These are phyloP conservation scores for Ganoderma leucocontextum DNA, from an alignment of 1,284 basidiomycete species.

Conservation along the genomic window DNA sequence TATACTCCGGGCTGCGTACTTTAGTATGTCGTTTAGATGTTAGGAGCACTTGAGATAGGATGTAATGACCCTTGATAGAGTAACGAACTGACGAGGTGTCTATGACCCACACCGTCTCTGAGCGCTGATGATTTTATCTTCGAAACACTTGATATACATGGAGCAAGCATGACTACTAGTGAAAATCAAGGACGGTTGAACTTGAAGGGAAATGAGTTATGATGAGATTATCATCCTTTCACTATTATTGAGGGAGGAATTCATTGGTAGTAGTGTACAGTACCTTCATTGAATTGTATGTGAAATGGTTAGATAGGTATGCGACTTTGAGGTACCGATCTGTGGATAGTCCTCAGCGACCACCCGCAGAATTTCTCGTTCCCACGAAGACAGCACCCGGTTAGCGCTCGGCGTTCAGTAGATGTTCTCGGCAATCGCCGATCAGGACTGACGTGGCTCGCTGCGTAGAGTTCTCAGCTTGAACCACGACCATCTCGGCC, in stretches of 20 bases:
- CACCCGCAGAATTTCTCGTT: not conserved
- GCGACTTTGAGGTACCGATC: not conserved
- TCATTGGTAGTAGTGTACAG: too few relatives aligned
- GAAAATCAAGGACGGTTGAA: too few relatives aligned
- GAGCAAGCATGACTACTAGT: too few relatives aligned
- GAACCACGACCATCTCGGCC: not conserved
- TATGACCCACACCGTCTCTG: too few relatives aligned
- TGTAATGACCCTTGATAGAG: conserved; percentile 1
- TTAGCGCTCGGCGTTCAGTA: conserved; percentile 3
- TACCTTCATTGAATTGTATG: too few relatives aligned
- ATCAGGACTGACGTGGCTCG: not conserved
- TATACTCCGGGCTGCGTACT: conserved; percentile 4
- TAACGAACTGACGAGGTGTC: not conserved
- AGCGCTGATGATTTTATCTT: too few relatives aligned
- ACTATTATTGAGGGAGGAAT: too few relatives aligned
- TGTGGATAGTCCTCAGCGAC: not conserved
- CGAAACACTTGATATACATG: too few relatives aligned
- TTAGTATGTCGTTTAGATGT: conserved; percentile 7
- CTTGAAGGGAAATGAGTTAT: too few relatives aligned
- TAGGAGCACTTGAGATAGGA: not conserved
- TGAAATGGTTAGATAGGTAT: not conserved
- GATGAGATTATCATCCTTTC: too few relatives aligned
- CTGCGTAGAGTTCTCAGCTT: not conserved
- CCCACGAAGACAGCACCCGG: not conserved
- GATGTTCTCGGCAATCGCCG: not conserved